phyloP scores from a whole-genome alignment of 1,284 basidiomycete species.

The Tilletia setariae region DNA sequence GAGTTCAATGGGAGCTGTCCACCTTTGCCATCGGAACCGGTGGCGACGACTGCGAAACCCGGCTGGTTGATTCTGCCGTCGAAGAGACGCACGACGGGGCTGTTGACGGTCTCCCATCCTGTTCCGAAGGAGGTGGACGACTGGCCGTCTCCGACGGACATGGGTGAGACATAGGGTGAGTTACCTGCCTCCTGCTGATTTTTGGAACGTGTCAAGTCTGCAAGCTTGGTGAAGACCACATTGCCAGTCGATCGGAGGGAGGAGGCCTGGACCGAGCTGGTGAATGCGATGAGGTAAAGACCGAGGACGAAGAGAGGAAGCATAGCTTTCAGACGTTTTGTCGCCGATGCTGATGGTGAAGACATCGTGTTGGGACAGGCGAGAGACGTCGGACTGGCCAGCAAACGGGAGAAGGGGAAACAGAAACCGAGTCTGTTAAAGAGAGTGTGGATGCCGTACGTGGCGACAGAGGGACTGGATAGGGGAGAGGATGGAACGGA shows the following conservation, averaged over 20 bases:
- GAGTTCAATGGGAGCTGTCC: not conserved
- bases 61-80: conserved; percentile 14
- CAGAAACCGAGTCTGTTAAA: too few species aligned
- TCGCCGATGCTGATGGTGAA: not conserved
- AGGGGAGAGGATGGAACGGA: too few species aligned
- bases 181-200: conserved; percentile 17
- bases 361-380: not conserved
- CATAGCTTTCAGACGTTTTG: too few species aligned
- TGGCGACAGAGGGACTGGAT: too few species aligned
- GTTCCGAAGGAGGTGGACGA: not conserved
- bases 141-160: not conserved
- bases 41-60: not conserved
- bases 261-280: not conserved
- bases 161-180: not conserved
- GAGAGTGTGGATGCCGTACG: too few species aligned
- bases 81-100: conserved; percentile 6
- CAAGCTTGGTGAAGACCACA: conserved; percentile 30
- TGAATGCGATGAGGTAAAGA: not conserved
- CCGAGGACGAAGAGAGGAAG: too few species aligned
- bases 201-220: conserved; percentile 20
- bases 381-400: not conserved
- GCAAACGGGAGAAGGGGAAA: not conserved
- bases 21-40: not conserved
- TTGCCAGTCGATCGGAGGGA: conserved; percentile 7
- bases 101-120: not conserved